phyloP scores from a whole-genome alignment of 1,139 yeast species.

The Sugiyamaella xylanicola region DNA sequence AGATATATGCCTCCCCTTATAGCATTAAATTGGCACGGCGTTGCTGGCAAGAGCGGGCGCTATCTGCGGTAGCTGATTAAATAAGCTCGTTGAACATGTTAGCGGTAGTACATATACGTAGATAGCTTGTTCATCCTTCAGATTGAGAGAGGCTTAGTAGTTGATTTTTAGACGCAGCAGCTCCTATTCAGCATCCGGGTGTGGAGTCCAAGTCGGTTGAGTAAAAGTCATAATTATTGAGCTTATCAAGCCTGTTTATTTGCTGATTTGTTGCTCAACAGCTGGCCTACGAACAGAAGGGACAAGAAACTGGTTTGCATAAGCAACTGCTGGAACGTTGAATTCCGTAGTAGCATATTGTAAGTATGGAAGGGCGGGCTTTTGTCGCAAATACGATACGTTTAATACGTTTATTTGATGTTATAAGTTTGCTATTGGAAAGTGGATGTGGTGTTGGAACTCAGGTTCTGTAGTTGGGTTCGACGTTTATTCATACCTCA shows the following conservation, averaged over 20 bases:
- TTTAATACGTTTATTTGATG: too few species aligned
- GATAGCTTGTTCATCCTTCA: background rate
- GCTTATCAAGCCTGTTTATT: too few species aligned
- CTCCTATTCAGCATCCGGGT: background rate
- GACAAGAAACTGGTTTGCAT: background rate
- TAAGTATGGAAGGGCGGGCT: too few species aligned
- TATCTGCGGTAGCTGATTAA: background rate
- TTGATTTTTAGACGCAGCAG: background rate
- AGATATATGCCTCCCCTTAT: background rate
- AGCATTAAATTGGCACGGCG: background rate
- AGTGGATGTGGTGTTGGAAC: too few species aligned
- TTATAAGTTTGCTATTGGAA: too few species aligned
- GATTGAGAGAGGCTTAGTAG: background rate
- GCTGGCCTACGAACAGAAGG: too few species aligned
- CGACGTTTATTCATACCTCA: too few species aligned
- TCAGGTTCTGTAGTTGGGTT: too few species aligned
- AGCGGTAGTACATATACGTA: background rate
- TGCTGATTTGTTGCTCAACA: background rate
- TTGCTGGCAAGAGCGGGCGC: background rate
- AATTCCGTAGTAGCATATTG: background rate
- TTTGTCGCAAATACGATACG: too few species aligned
- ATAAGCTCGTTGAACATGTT: background rate
- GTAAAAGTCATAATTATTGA: background rate
- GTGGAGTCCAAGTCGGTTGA: background rate
- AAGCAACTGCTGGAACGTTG: background rate